Percentiles rank a stretch among this genome's conserved stretches.
Evolutionary conservation across 441 rosid species (phyloP).

Genomic region (Geranium incanum): DNA sequence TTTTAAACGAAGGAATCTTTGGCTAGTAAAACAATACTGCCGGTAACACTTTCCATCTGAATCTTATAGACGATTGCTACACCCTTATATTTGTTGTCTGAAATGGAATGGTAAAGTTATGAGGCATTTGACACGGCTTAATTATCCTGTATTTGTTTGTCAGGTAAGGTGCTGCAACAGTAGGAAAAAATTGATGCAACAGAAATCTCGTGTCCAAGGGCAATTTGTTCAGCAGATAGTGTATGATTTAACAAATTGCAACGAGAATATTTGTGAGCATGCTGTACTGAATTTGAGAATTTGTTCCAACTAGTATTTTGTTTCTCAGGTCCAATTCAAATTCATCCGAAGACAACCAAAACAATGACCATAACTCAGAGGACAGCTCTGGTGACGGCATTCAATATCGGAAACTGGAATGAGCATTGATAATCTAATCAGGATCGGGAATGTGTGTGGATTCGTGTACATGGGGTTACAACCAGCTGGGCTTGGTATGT

Average conservation of each 20-base stretch:
- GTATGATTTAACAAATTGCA: conserved; percentile 17
- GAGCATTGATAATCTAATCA: conserved; percentile 14
- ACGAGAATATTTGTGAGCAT: background rate
- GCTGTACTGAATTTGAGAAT: background rate
- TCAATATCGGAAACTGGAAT: conserved; percentile 22
- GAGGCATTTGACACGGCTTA: background rate
- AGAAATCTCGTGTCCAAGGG: conserved; percentile 39
- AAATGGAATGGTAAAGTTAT: background rate
- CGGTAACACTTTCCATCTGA: background rate
- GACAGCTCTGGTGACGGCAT: conserved; percentile 29
- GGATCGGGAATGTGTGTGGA: background rate
- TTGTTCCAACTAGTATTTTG: conserved; percentile 9
- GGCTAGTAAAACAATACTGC: background rate
- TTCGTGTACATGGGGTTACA: too few relatives aligned
- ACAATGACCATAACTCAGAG: conserved; percentile 27
- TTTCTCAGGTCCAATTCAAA: conserved; percentile 30
- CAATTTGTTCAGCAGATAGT: conserved; percentile 35
- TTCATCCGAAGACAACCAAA: conserved; percentile 21
- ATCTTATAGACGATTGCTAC: background rate
- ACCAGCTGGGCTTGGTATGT: too few relatives aligned
- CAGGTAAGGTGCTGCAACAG: conserved; percentile 44
- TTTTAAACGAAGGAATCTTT: background rate
- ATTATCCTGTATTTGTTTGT: conserved; percentile 14
- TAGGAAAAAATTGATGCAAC: conserved; percentile 43
- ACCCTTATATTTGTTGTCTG: background rate